phyloP scores from a whole-genome alignment of 192 early-diverging fungal genomes.

The Umbelopsis sp. region DNA sequence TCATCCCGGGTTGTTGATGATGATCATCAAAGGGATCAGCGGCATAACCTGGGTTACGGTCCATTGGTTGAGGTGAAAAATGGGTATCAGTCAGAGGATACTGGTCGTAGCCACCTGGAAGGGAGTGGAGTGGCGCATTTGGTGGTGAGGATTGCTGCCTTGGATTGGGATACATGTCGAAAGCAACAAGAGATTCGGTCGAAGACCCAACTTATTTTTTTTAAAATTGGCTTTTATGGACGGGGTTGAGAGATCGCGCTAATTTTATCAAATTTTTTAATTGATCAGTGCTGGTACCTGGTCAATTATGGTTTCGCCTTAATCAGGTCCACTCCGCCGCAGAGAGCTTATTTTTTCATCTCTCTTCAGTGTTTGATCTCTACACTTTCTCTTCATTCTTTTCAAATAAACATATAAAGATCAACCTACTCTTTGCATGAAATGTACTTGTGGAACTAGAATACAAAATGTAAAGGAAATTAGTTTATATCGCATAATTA shows the following conservation, averaged over 20 bases:
- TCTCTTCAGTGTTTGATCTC: too few species aligned
- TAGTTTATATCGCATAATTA: neutral
- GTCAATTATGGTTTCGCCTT: neutral
- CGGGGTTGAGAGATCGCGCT: neutral
- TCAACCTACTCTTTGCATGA: neutral
- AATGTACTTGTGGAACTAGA: neutral
- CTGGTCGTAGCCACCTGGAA: slow-evolving; percentile 27
- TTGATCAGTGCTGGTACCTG: slow-evolving; percentile 5
- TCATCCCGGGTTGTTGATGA: neutral
- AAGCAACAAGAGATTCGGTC: slow-evolving; percentile 2
- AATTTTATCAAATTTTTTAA: neutral
- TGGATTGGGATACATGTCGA: slow-evolving; percentile 2
- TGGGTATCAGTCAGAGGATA: slow-evolving; percentile 42
- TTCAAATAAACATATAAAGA: neutral
- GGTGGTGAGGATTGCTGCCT: neutral
- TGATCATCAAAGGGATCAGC: slow-evolving; percentile 35
- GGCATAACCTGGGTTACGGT: slow-evolving; percentile 27
- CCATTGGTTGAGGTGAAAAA: slow-evolving; percentile 28
- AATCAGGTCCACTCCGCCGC: neutral
- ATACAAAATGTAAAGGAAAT: neutral
- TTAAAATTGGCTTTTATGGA: neutral
- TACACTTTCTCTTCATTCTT: too few species aligned
- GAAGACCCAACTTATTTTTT: neutral
- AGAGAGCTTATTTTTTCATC: neutral
- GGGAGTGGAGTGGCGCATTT: neutral